phyloP scores from a whole-genome alignment of 371 early-diverging fungal species.

The Syncephalastrum monosporum region DNA sequence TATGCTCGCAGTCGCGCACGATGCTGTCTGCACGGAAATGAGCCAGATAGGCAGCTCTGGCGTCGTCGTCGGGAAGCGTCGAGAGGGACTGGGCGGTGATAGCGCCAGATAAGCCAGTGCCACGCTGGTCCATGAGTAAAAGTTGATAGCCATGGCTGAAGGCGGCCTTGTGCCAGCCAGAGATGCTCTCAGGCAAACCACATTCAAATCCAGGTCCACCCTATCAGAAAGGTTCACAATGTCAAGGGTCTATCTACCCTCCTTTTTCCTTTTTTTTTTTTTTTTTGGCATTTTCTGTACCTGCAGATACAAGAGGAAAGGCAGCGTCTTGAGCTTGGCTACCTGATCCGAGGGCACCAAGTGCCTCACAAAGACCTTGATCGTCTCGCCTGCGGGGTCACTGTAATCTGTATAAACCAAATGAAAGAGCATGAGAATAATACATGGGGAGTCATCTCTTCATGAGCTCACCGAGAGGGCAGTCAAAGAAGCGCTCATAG shows the following conservation, averaged over 20 bases:
- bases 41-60: slow-evolving; percentile 60
- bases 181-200: slow-evolving; percentile 37
- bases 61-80: slow-evolving; percentile 42
- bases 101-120: slow-evolving; percentile 69
- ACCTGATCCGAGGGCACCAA: slow-evolving; percentile 53
- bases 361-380: slow-evolving; percentile 60
- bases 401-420: slow-evolving; percentile 38
- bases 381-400: slow-evolving; percentile 25
- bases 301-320: slow-evolving; percentile 63
- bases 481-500: slow-evolving; percentile 59
- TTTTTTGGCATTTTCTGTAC: slow-evolving; percentile 17
- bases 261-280: too few species aligned
- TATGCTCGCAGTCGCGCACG: slow-evolving; percentile 68
- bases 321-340: slow-evolving; percentile 45
- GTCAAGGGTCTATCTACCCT: background rate
- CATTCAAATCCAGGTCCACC: slow-evolving; percentile 67
- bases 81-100: slow-evolving; percentile 58
- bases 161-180: slow-evolving; percentile 69
- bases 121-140: slow-evolving; percentile 71
- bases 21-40: slow-evolving; percentile 76
- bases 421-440: too few species aligned
- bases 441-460: background rate
- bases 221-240: slow-evolving; percentile 10
- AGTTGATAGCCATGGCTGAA: slow-evolving; percentile 66
- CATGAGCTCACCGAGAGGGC: slow-evolving; percentile 45